Conservation (phyloP, 108 stramenopile species). For the Pseudonitzschia multiseries region DNA sequence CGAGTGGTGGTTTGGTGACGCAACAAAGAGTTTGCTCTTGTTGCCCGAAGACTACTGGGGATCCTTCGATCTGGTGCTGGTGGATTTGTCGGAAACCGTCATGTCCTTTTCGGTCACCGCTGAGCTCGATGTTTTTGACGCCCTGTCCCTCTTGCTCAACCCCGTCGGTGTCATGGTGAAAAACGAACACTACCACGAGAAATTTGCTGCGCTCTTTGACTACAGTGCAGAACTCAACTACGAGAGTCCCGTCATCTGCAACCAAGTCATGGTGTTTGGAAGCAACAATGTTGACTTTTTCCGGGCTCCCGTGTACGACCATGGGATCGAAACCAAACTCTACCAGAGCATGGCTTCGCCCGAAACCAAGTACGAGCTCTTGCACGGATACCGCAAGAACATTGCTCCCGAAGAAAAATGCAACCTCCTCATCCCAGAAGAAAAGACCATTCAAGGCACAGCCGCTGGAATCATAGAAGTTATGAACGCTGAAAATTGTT, state of each 20-base stretch:
- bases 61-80: constrained; percentile 83
- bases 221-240: constrained; percentile 22
- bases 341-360: not conserved
- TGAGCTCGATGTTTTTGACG: constrained; percentile 60
- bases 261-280: constrained; percentile 26
- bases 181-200: constrained; percentile 52
- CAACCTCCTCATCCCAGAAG: constrained; percentile 19
- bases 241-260: constrained; percentile 28
- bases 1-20: constrained; percentile 92
- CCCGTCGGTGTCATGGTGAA: constrained; percentile 63
- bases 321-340: constrained; percentile 22
- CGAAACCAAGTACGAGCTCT: constrained; percentile 17
- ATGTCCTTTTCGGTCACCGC: constrained; percentile 57
- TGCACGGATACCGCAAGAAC: constrained; percentile 31
- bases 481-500: constrained; percentile 56
- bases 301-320: constrained; percentile 19
- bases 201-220: constrained; percentile 57
- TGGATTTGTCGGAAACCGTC: constrained; percentile 65
- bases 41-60: constrained; percentile 85
- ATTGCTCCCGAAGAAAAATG: constrained; percentile 29
- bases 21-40: constrained; percentile 73
- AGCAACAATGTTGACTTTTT: constrained; percentile 39
- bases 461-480: constrained; percentile 65
- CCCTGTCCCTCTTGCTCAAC: constrained; percentile 55
- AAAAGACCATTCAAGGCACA: constrained; percentile 35